Base-by-base conservation (phyloP, 1,139 yeast genomes). In the Geotrichum europaeum region DNA sequence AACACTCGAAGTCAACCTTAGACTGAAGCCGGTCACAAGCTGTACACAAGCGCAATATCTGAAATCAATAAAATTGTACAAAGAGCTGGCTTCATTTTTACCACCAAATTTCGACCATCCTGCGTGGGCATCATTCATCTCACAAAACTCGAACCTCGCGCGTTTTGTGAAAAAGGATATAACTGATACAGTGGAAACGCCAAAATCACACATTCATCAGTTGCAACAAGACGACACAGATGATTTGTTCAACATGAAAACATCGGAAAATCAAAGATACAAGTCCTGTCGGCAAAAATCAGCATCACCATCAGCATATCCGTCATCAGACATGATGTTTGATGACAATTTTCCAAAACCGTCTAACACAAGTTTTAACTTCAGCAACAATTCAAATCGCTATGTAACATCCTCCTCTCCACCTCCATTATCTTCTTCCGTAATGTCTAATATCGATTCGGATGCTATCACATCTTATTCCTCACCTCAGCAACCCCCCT, bases 81-180 rank as follows among this genome's bases (percentile, higher is more conserved):
- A 62, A 32, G 40, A 52, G 4, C 57, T 66, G n/a, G 62, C 66
- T 7, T 49, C 59, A 32, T 50, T 56, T 22, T 60, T 66, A 18
- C 67, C 69, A 4, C 43, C 60, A 49, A 64, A 65, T 54, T 66
- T 66, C 59, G 67, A 63, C 51, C 69, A 66, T 52, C 66, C 67
- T 4, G 63, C 66, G n/a, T 66, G 69, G 69, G 62, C 66, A 3
- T 57, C 61, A 43, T 65, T 66, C 50, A 59, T 66, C 28, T 53
- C 65, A 47, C 55, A 57, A 25, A 55, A 54, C 36, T 45, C 52
- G 10, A 59, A 59, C 22, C 56, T 59, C 15, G 34, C 58, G 13
- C 22, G 56, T 24, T 53, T 51, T 40, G 28, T 56, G 25, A 36
- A 60, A 51, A 50, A 56, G 43, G 43, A 45, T n/a, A 51, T 43